Percentiles rank a stretch among this genome's conserved stretches.
These are phyloP conservation scores for Xylariaceae sp. DNA, from an alignment of 2,329 filamentous ascomycete genomes.

Conservation along the genomic window DNA sequence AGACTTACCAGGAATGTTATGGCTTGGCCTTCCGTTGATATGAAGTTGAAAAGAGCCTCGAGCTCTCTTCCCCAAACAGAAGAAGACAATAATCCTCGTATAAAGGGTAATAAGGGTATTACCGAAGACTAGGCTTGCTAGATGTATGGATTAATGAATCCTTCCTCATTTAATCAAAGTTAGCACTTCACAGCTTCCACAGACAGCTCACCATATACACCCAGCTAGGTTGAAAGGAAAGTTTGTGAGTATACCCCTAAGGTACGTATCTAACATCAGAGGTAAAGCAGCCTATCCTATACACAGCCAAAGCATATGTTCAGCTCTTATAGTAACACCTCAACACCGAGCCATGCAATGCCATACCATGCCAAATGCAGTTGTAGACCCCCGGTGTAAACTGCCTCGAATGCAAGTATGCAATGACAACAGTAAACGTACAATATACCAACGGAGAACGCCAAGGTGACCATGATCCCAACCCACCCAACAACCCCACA, in stretches of 20 bases:
- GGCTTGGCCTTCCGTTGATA: too few species aligned
- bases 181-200: too few species aligned
- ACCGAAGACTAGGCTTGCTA: too few species aligned
- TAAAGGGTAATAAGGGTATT: too few species aligned
- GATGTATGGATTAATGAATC: too few species aligned
- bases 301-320: not conserved
- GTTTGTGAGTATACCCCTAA: conserved; percentile 4
- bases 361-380: conserved; percentile 19
- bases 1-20: not conserved
- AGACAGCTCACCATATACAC: too few species aligned
- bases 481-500: not conserved
- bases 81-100: too few species aligned
- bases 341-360: too few species aligned
- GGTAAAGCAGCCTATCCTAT: conserved; percentile 4
- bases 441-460: conserved; percentile 13
- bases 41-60: too few species aligned
- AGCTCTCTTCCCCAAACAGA: too few species aligned
- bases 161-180: too few species aligned
- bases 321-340: conserved; percentile 11
- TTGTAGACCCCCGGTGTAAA: conserved; percentile 9
- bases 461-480: conserved; percentile 3
- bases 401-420: not conserved
- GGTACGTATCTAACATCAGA: conserved; percentile 7
- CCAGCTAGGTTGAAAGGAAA: not conserved
- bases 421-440: not conserved